Base-by-base conservation (phyloP, 345 rosid species). In the Schrenkiella parvula region DNA sequence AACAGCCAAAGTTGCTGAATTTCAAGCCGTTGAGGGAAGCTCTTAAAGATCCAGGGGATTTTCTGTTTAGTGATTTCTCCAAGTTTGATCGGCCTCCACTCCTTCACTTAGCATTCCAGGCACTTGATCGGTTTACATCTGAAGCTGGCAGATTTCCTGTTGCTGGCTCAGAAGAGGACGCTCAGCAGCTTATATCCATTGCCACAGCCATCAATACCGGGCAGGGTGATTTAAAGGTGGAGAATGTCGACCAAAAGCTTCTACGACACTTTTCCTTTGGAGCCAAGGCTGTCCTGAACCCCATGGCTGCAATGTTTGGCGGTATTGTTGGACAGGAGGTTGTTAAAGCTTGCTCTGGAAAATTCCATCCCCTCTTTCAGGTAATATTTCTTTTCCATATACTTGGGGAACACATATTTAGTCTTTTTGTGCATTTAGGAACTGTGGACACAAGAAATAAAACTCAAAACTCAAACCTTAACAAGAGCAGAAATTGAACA, bases 271-370 rank as follows among this genome's bases (percentile, higher is more conserved):
- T 95, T 82, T 89, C 98, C 57, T 95, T 85, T 68, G 99, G 99
- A 76, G 88, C 99, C 54, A 86, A 87, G 86, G 99, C 99, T 55
- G 93, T 95, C 44, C 75, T 95, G 41, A 95, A 95, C 82, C 99
- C 99, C 39, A 95, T 95, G 98, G 99, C 98, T 73, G 99, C 99
- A 46, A 91, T 95, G 96, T 95, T 95, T 79, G 99, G 99, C 55
- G 99, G 99, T 43, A 82, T 95, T 66, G 98, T 95, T 56, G 99
- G 98, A 51, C 99, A 95, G 79, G 99, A 95, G 71, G 91, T 92
- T 87, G 90, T 95, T 39, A 95, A 95, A 80, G 99, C 99, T 51
- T 95, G 99, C 83, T 89, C 99, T 67, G 97, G 96, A 64, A 95
- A 95, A 80, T 95, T 95, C 48, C 99, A 95, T 80, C 99, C 99